Evolutionary conservation across 768 basidiomycete species (phyloP), one percentile per base, ranked within the genome.

Genomic region (Kwoniella newhampshirensis): DNA sequence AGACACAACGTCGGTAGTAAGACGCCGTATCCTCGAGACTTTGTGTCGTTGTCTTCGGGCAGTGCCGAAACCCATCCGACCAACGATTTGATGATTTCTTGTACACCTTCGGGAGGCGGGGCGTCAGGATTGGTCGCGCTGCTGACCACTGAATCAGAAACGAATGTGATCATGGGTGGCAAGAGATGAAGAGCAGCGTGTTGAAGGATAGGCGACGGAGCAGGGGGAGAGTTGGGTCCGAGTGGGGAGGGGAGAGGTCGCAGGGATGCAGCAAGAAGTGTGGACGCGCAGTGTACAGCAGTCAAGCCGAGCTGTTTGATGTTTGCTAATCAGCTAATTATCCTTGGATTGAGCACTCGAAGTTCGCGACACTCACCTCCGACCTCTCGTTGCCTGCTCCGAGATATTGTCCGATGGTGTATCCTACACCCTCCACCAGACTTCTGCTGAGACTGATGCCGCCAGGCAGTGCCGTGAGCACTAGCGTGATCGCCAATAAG

Each of bases 221-320:
- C 32, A 1, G 59, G 28, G 7, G 60, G 30, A 13, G 59, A 53
- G 20, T 59, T 60, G 5, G 59, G 54, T 13, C 53, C 54, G 20
- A 52, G 30, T 11, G 86, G 76, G 23, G 63, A 61, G 0, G 82
- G 77, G 50, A 83, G 86, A 3, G 85, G 86, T 2, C 85, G 78
- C 1, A 82, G 78, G 0, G 90, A 87, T 2, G 92, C 85, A 4
- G 83, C 74, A 32, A 90, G 81, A 39, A 97, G 78, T 0, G 92
- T 93, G 70, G 88, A 89, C 1, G 88, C 84, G 67, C 94, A 97
- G 66, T 98, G 91, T 1, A 87, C 84, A 1, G 92, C 91, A 2
- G 88, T 89, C n/a, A 90, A 73, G 1, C 87, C 85, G 37, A 85
- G 79, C 89, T 96, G 56, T n/a, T n/a, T n/a, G n/a, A n/a, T n/a